Evolutionary conservation across 176 grass and related monocot genomes (phyloP).

Genomic region (Oryza nivara): DNA sequence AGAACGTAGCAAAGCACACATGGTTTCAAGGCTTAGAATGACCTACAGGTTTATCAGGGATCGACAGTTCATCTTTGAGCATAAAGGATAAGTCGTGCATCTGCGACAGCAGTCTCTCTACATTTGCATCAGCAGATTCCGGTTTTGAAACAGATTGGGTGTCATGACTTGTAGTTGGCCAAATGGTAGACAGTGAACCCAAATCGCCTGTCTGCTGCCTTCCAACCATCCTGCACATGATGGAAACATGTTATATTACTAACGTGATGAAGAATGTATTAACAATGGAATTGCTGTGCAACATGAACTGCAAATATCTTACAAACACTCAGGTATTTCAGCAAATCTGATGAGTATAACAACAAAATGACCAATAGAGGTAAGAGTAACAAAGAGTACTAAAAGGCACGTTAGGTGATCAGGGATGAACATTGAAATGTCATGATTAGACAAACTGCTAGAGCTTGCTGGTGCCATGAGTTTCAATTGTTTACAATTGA

Average conservation of each 20-base stretch:
- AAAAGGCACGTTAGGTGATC: background rate
- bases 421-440: constrained; percentile 9
- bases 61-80: constrained; percentile 70
- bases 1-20: background rate
- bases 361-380: background rate
- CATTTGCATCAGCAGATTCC: constrained; percentile 42
- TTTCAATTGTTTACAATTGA: background rate
- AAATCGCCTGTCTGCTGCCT: constrained; percentile 32
- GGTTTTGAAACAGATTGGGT: constrained; percentile 34
- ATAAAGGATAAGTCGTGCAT: constrained; percentile 86
- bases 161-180: constrained; percentile 35
- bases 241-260: constrained; percentile 17
- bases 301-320: constrained; percentile 23
- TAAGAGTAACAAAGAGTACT: constrained; percentile 17
- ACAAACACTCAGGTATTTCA: constrained; percentile 2
- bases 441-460: background rate
- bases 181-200: constrained; percentile 50
- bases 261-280: constrained; percentile 2
- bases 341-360: constrained; percentile 16
- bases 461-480: background rate
- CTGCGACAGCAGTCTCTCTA: constrained; percentile 65
- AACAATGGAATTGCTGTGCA: constrained; percentile 11
- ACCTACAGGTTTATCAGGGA: constrained; percentile 58
- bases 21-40: constrained; percentile 36
- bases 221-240: constrained; percentile 50